Evolutionary conservation across 192 early-diverging fungal species (phyloP), one percentile per base, ranked within the genome.

Genomic region (Funneliformis geosporum): DNA sequence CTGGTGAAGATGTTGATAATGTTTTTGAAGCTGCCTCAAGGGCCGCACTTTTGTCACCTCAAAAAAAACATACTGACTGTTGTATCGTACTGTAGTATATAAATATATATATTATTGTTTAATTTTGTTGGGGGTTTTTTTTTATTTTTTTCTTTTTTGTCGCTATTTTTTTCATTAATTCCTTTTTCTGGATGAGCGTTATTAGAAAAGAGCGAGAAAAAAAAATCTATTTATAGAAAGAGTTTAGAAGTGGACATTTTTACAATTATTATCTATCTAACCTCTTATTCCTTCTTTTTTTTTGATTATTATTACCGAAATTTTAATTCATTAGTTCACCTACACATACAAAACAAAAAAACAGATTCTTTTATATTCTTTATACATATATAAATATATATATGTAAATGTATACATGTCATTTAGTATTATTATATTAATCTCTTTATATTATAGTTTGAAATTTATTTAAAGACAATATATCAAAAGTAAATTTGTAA

Each of bases 1-100:
- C 90, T 7, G 87, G 88, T 5, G 91, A 93, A 73, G 92, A 92
- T 27, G 90, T 95, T 39, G 82, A 83, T 39, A 91, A 90, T 71
- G 84, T 89, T 7, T 87, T 87, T 85, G 86, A 87, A 69, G 86
- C 84, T 69, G 84, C 84, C 39, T 81, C 84, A 21, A 77, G 84
- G 60, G 84, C 82, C 71, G 84, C 84, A n/a, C 74, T 85, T 76
- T 67, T 50, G 76, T 67, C 50, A 33, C 60, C 5, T 61, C 60
- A 75, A 11, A 27, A 46, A 21, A n/a, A 21, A 23, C 25, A 11
- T 2, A 33, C 2, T 4, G 8, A 21, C 14, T 59, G 59, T 60
- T 75, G 73, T 75, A 28, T 69, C 8, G 10, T 69, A 43, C 67
- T 69, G 67, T 69, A 42, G 43, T n/a, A 14, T 55, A 55, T 5